Base-by-base conservation (phyloP, 305 asterid genomes). In the Stenogyne calaminthoides region DNA sequence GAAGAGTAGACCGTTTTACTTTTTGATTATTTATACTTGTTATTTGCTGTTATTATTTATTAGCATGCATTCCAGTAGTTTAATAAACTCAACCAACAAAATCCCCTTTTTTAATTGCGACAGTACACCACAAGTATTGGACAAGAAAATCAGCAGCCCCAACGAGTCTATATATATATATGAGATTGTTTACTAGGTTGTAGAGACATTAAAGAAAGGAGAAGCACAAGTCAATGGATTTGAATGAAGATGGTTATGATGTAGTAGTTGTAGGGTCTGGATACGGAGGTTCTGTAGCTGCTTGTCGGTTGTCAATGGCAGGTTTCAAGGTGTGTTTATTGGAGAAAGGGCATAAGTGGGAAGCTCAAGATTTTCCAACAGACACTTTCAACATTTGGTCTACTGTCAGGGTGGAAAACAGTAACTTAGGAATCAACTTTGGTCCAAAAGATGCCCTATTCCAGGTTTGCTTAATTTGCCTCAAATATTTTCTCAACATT, bases 281-380 rank as follows among this genome's bases (percentile, higher is more conserved):
- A 14, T 85, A 85, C 47, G 89, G 89, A 69, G 89, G 92, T 42
- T 85, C 92, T 0, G 86, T 82, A 14, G 87, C 88, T 4, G 90
- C 90, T 2, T 85, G 84, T 71, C 81, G 92, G 20, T 6, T 85
- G 78, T 82, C 88, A 25, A 74, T 73, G 80, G 88, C 86, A 0
- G 90, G 90, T 15, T 56, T 85, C 11, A 82, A 77, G 52, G 92
- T 85, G n/a, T 83, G 92, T 37, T 76, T 87, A 81, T 52, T 85
- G 57, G 90, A 87, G 77, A 87, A 87, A 80, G 88, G 89, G 12
- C 80, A 74, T 9, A 80, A 18, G 56, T 87, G 83, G 84, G 87
- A 85, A 57, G 82, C 89, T 63, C 73, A 42, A 7, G 87, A 87
- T 74, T 87, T 87, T 56, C 89, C 89, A 22, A 81, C 85, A 0